Evolutionary conservation across 1,139 yeast genomes (phyloP).

Genomic region (Arxiozyma slooffiae): DNA sequence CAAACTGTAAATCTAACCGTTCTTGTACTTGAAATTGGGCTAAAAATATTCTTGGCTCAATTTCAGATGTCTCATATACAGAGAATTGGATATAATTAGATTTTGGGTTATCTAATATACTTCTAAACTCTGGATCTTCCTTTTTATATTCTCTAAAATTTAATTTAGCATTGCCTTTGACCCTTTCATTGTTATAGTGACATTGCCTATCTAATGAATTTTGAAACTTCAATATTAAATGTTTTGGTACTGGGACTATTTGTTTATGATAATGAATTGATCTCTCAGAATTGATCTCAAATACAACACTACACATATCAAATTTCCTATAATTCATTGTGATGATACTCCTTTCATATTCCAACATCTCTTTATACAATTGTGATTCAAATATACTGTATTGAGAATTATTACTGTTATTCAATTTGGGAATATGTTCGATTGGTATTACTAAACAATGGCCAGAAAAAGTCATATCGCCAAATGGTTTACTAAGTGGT

Average conservation of each 20-base stretch:
- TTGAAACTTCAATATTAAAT: conserved; percentile 34
- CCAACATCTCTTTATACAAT: conserved; percentile 35
- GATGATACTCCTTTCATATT: conserved; percentile 39
- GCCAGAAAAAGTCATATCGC: conserved; percentile 51
- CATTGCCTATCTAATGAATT: conserved; percentile 36
- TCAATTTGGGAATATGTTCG: conserved; percentile 51
- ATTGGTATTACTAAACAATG: conserved; percentile 82
- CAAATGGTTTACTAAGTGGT: conserved; percentile 51
- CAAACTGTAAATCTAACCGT: conserved; percentile 61
- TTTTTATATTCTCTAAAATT: conserved; percentile 32
- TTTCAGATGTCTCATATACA: conserved; percentile 29
- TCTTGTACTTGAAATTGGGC: conserved; percentile 27
- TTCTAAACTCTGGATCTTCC: conserved; percentile 24
- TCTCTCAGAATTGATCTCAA: conserved; percentile 48
- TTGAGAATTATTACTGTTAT: conserved; percentile 6
- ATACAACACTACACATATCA: conserved; percentile 43
- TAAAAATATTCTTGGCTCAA: conserved; percentile 25
- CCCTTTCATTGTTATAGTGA: conserved; percentile 42
- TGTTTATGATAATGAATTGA: conserved; percentile 63
- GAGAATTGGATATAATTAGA: conserved; percentile 33
- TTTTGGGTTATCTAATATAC: conserved; percentile 33
- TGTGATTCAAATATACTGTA: conserved; percentile 27
- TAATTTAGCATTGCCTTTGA: conserved; percentile 36
- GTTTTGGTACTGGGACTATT: conserved; percentile 47
- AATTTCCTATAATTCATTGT: conserved; percentile 37